These are phyloP conservation scores for Parastagonospora nodorum DNA, from an alignment of 2,329 filamentous ascomycete species.

Conservation along the genomic window DNA sequence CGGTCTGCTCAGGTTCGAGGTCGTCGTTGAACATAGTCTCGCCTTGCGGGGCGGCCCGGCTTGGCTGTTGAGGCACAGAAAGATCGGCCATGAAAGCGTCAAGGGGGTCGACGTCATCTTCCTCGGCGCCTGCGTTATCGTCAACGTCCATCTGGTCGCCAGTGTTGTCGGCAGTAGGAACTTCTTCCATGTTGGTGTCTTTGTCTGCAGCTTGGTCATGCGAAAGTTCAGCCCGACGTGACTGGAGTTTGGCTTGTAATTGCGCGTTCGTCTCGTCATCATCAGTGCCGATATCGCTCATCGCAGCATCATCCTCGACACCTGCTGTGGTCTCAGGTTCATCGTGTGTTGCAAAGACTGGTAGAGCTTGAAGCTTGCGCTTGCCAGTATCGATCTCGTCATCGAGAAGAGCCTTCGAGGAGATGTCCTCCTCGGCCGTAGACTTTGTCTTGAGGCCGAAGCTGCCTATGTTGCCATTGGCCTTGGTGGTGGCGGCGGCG, in stretches of 20 bases:
- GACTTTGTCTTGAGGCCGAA: slow-evolving; percentile 74
- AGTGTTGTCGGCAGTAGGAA: slow-evolving; percentile 26
- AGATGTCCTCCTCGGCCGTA: slow-evolving; percentile 71
- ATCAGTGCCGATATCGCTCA: slow-evolving; percentile 79
- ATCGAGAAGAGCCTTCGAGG: slow-evolving; percentile 80
- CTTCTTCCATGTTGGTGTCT: slow-evolving; percentile 54
- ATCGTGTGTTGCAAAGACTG: slow-evolving; percentile 64
- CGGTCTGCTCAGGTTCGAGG: slow-evolving; percentile 71
- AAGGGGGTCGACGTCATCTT: slow-evolving; percentile 82
- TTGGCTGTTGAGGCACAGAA: slow-evolving; percentile 35
- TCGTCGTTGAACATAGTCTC: slow-evolving; percentile 87
- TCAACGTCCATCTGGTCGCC: slow-evolving; percentile 64
- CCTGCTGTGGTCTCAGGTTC: slow-evolving; percentile 41
- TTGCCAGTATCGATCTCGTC: slow-evolving; percentile 86
- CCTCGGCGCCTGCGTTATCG: slow-evolving; percentile 53
- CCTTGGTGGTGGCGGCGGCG: slow-evolving; percentile 63
- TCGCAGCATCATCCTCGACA: slow-evolving; percentile 73
- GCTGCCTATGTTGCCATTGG: slow-evolving; percentile 74
- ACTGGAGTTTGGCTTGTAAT: slow-evolving; percentile 77
- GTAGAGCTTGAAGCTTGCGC: slow-evolving; percentile 84
- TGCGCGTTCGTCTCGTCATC: slow-evolving; percentile 87
- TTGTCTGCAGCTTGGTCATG: slow-evolving; percentile 57
- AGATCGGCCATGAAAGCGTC: slow-evolving; percentile 95
- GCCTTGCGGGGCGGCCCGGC: slow-evolving; percentile 65
- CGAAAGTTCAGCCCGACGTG: slow-evolving; percentile 67